Evolutionary conservation across 768 basidiomycete genomes (phyloP).

Genomic region (Sutorius australiensis): DNA sequence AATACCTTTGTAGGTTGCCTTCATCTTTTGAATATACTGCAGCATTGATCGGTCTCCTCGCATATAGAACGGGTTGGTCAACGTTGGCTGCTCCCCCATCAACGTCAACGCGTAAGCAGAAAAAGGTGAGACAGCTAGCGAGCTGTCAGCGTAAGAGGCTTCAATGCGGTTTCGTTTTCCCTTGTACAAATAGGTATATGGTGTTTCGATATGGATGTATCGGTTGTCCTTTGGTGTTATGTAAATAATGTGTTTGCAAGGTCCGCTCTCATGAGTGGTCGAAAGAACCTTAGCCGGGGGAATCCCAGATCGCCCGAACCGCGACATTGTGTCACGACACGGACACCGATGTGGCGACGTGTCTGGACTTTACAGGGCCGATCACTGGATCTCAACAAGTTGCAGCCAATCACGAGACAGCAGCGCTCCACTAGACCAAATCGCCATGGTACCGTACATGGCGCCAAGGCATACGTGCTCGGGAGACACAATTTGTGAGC

Average conservation of each 20-base stretch:
- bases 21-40: not conserved
- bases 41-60: not conserved
- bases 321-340: no score
- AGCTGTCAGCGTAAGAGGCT: not conserved
- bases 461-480: not conserved
- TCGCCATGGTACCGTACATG: not conserved
- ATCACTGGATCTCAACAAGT: no score
- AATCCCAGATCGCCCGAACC: no score
- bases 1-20: conserved; percentile 9
- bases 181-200: not conserved
- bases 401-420: not conserved
- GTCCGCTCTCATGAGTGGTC: no score
- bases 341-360: no score
- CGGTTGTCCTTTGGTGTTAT: not conserved
- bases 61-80: conserved; percentile 10
- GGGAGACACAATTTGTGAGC: conserved; percentile 3
- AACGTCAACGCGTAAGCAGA: not conserved
- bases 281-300: no score
- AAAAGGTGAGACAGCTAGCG: not conserved
- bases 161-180: not conserved
- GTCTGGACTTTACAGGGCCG: no score
- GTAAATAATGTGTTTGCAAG: no score
- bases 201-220: not conserved
- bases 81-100: conserved; percentile 17
- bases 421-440: not conserved